A percentile compares a stretch with the other conserved stretches of the same genome.
Evolutionary conservation across 202 grass and related monocot genomes (phyloP).

Genomic region (Eragrostis tef): DNA sequence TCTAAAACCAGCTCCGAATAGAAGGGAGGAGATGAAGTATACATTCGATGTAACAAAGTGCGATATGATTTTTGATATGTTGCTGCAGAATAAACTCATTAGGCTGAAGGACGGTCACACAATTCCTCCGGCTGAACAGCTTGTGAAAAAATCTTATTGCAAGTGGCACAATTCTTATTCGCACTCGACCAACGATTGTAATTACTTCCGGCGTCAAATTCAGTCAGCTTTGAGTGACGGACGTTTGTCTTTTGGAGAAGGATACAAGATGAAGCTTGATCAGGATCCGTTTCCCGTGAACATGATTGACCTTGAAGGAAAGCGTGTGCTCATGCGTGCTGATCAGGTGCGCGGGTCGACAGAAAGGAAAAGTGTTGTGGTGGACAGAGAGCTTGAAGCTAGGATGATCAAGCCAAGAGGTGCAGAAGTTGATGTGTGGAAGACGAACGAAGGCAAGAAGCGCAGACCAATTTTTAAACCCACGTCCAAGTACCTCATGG

Average conservation of each 20-base stretch:
- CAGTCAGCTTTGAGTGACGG: not conserved
- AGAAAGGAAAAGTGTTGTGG: not conserved
- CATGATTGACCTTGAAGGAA: not conserved
- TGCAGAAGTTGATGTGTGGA: too few species aligned
- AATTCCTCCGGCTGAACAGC: not conserved
- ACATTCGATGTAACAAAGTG: not conserved
- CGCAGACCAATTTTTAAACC: too few species aligned
- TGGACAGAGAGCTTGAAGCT: not conserved
- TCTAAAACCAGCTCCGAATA: not conserved
- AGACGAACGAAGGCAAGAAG: too few species aligned
- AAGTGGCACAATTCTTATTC: not conserved
- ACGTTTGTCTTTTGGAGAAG: not conserved
- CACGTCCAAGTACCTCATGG: too few species aligned
- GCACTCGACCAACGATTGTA: not conserved
- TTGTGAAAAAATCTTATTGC: not conserved
- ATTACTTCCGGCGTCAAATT: not conserved
- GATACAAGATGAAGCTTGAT: not conserved
- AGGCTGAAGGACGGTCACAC: not conserved
- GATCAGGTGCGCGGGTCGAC: not conserved
- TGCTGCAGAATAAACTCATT: not conserved
- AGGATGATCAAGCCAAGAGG: too few species aligned
- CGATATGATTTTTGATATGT: not conserved
- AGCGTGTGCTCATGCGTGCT: not conserved
- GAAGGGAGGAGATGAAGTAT: not conserved
- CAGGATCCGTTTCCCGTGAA: not conserved